A percentile compares a stretch with the other conserved stretches of the same genome.
Conservation (phyloP, 352 stramenopile genomes). For the Pythium brassicae region DNA sequence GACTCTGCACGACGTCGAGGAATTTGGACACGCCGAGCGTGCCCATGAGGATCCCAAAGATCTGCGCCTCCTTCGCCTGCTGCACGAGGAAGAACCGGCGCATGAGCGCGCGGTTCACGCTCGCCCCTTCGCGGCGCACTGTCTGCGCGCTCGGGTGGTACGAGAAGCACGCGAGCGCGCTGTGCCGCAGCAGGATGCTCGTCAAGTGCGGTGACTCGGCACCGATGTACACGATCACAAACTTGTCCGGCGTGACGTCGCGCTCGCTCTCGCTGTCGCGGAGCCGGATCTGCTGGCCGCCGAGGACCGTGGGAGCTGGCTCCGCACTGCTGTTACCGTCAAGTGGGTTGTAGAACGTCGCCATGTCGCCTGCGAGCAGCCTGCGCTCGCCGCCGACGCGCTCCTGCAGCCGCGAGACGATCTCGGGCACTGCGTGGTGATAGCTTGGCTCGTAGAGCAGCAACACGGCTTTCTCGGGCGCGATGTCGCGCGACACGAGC, state of each 20-base stretch:
- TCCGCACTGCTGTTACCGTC: neutral
- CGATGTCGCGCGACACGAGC: conserved; percentile 18
- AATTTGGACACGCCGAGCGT: conserved; percentile 92
- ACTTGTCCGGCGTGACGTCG: conserved; percentile 33
- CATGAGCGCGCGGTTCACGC: conserved; percentile 74
- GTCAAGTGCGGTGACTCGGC: conserved; percentile 73
- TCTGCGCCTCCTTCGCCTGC: conserved; percentile 91
- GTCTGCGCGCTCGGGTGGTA: conserved; percentile 51
- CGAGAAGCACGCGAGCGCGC: conserved; percentile 60
- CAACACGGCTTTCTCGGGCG: conserved; percentile 57
- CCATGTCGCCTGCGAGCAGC: conserved; percentile 59
- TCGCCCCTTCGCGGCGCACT: conserved; percentile 48
- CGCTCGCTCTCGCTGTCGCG: conserved; percentile 2
- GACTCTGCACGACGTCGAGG: conserved; percentile 85
- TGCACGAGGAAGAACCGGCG: conserved; percentile 82
- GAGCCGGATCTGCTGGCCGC: conserved; percentile 55
- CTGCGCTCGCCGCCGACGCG: conserved; percentile 30
- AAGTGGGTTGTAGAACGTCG: conserved; percentile 59
- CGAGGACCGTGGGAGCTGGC: conserved; percentile 28
- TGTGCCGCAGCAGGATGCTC: conserved; percentile 80
- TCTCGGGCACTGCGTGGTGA: conserved; percentile 60
- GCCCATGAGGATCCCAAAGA: conserved; percentile 96
- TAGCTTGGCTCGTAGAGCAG: conserved; percentile 91
- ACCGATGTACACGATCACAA: conserved; percentile 69
- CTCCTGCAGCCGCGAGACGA: conserved; percentile 43